Conservation (phyloP, 257 asterid genomes). For the Ballota nigra region DNA sequence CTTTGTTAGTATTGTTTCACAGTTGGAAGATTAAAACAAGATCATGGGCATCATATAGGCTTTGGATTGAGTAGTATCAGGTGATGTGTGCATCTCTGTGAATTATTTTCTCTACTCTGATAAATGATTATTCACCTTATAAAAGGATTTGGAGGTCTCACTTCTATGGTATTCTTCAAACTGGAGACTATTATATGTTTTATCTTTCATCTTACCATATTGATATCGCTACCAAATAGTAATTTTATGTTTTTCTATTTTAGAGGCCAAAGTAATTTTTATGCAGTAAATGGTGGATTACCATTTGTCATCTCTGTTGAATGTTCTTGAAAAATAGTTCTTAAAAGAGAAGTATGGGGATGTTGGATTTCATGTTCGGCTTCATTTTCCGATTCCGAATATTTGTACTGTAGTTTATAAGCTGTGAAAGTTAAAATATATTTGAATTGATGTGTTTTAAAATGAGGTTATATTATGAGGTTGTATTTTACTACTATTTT, state of each 20-base stretch:
- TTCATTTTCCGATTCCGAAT: background rate
- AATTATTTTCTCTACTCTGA: background rate
- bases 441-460: no score
- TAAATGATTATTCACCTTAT: background rate
- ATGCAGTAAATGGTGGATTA: background rate
- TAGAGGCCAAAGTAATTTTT: background rate
- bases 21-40: slow-evolving; percentile 62
- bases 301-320: background rate
- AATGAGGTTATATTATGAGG: background rate
- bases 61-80: background rate
- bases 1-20: slow-evolving; percentile 68
- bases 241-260: background rate
- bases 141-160: background rate
- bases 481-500: no score
- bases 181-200: background rate
- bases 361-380: background rate
- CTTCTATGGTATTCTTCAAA: background rate
- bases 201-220: background rate
- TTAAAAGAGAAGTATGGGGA: no score
- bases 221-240: background rate
- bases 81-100: background rate
- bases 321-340: no score
- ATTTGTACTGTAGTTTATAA: no score
- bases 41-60: background rate
- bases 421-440: no score